A percentile compares a stretch with the other conserved stretches of the same genome.
Conservation (phyloP, 805 yeast species). For the Ogataea pignaliae region DNA sequence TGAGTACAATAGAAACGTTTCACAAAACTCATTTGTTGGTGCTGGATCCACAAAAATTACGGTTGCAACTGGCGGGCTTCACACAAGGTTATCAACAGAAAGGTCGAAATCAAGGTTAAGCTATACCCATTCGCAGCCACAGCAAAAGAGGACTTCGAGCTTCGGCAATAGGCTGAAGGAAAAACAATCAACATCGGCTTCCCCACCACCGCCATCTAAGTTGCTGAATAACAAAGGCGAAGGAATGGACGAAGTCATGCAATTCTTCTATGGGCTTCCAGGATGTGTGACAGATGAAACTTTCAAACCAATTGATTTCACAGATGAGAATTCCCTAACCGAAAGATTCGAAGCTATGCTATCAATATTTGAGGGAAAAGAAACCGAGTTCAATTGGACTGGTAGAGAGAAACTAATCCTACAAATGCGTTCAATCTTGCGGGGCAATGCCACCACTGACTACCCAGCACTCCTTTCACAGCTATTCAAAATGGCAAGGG, state of each 20-base stretch:
- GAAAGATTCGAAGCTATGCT: conserved; percentile 27
- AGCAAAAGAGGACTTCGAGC: conserved; percentile 1
- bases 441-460: conserved; percentile 47
- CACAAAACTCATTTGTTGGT: conserved; percentile 22
- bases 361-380: conserved; percentile 58
- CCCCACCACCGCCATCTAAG: not conserved
- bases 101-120: conserved; percentile 14
- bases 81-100: not conserved
- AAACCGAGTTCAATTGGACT: conserved; percentile 87
- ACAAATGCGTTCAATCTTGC: conserved; percentile 51
- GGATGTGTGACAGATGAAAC: conserved; percentile 29
- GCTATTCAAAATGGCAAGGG: conserved; percentile 38
- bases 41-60: conserved; percentile 28
- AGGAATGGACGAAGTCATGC: conserved; percentile 1
- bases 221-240: not conserved
- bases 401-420: conserved; percentile 59
- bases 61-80: conserved; percentile 2
- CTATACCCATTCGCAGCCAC: conserved; percentile 3
- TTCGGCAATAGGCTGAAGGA: not conserved
- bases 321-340: conserved; percentile 25
- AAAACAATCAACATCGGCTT: not conserved
- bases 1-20: conserved; percentile 10
- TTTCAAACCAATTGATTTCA: conserved; percentile 29
- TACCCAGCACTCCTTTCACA: conserved; percentile 30
- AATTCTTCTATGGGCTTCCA: conserved; percentile 6